Evolutionary conservation across 129 eudicot genomes (phyloP).

Genomic region (Arctium lappa): DNA sequence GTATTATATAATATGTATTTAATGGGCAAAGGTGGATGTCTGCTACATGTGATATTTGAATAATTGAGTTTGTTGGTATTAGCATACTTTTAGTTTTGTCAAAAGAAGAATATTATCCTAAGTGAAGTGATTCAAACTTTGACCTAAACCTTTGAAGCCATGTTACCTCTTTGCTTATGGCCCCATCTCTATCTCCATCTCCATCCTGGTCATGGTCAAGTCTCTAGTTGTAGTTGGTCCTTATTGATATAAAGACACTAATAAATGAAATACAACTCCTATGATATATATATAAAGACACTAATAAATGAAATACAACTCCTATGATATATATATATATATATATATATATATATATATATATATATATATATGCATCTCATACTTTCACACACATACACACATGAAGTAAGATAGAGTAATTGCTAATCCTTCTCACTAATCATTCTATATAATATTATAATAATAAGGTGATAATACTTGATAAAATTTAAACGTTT

Average conservation of each 20-base stretch:
- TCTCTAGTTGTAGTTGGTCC: constrained; percentile 32
- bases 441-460: neutral
- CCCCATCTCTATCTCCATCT: constrained; percentile 12
- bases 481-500: too few relatives aligned
- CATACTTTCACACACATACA: neutral
- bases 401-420: neutral
- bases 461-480: neutral
- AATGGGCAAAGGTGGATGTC: constrained; percentile 16
- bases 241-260: constrained; percentile 17
- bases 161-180: constrained; percentile 24
- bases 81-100: constrained; percentile 32
- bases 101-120: constrained; percentile 31
- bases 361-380: neutral
- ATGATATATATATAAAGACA: neutral
- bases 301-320: constrained; percentile 7
- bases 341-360: neutral
- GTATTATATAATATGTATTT: neutral
- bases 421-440: neutral
- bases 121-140: constrained; percentile 31
- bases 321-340: neutral
- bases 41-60: constrained; percentile 25
- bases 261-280: constrained; percentile 2
- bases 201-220: constrained; percentile 26
- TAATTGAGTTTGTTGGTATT: constrained; percentile 36
- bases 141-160: constrained; percentile 29